phyloP scores from a whole-genome alignment of 768 basidiomycete species.

The Hygrophorus russula region DNA sequence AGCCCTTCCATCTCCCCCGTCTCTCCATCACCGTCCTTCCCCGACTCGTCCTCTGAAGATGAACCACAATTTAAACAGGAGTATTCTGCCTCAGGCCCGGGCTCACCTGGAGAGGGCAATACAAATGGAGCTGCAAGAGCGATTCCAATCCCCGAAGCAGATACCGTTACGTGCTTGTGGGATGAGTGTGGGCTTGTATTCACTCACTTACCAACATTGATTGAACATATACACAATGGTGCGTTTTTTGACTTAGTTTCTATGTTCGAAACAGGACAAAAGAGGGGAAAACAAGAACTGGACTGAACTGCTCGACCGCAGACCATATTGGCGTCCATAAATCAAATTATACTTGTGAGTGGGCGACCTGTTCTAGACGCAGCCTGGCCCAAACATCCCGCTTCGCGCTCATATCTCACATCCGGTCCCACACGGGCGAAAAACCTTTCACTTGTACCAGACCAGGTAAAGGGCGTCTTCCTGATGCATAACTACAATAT shows the following conservation, averaged over 20 bases:
- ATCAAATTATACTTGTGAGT: conserved; percentile 83
- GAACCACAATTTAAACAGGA: conserved; percentile 13
- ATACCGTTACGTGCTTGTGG: conserved; percentile 76
- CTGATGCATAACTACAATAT: background rate
- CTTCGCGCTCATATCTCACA: conserved; percentile 84
- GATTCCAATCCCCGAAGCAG: conserved; percentile 17
- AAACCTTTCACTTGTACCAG: conserved; percentile 80
- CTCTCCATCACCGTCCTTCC: conserved; percentile 29
- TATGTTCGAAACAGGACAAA: too few relatives aligned
- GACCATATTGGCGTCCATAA: conserved; percentile 79
- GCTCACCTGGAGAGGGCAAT: conserved; percentile 21
- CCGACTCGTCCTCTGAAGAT: conserved; percentile 17
- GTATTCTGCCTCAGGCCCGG: conserved; percentile 24
- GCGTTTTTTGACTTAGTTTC: conserved; percentile 15
- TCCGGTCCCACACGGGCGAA: conserved; percentile 89
- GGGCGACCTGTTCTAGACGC: conserved; percentile 70
- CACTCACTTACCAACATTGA: conserved; percentile 60
- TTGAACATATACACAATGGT: conserved; percentile 80
- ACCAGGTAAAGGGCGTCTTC: conserved; percentile 43
- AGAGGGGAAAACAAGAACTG: background rate
- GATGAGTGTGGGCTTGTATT: conserved; percentile 70
- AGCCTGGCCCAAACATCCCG: conserved; percentile 81
- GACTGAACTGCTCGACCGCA: conserved; percentile 15
- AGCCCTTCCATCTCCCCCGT: conserved; percentile 27
- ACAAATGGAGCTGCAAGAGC: background rate